Percentiles rank a stretch among this genome's conserved stretches.
These are phyloP conservation scores for Radiomyces spectabilis DNA, from an alignment of 192 early-diverging fungal species.

Conservation along the genomic window DNA sequence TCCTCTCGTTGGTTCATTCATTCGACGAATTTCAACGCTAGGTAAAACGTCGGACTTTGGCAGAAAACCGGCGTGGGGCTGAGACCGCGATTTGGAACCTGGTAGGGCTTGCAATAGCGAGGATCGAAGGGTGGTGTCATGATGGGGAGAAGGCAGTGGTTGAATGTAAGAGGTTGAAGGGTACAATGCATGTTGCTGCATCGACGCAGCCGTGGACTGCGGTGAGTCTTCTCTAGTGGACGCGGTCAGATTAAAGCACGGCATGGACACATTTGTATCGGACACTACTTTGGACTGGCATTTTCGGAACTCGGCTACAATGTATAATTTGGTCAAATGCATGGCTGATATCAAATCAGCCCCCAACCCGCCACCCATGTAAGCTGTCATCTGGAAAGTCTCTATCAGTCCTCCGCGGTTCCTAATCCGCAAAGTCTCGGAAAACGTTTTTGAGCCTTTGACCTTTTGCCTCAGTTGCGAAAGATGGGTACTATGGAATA, in stretches of 20 bases:
- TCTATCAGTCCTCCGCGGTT: slow-evolving; percentile 34
- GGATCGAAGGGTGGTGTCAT: background rate
- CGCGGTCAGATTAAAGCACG: background rate
- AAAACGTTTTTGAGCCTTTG: slow-evolving; percentile 33
- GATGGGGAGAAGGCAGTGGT: background rate
- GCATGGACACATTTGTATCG: background rate
- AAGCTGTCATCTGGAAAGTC: slow-evolving; percentile 37
- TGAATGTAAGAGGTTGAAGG: background rate
- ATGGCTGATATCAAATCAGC: slow-evolving; percentile 35
- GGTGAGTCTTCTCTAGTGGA: no score
- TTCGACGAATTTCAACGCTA: background rate
- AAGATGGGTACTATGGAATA: slow-evolving; percentile 29
- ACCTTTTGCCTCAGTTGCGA: slow-evolving; percentile 28
- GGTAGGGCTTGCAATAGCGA: background rate
- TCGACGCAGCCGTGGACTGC: background rate
- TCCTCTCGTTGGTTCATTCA: background rate
- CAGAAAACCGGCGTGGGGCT: background rate
- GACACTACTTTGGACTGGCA: slow-evolving; percentile 1
- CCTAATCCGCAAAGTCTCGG: slow-evolving; percentile 39
- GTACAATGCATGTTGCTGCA: background rate
- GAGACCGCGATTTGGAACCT: no score
- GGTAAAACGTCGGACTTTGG: background rate
- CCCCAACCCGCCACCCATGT: slow-evolving; percentile 54
- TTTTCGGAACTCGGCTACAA: slow-evolving; percentile 36
- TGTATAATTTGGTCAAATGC: slow-evolving; percentile 40